Evolutionary conservation across 495 filamentous ascomycete species (phyloP).

Genomic region (Aspergillus incahuasiensis): DNA sequence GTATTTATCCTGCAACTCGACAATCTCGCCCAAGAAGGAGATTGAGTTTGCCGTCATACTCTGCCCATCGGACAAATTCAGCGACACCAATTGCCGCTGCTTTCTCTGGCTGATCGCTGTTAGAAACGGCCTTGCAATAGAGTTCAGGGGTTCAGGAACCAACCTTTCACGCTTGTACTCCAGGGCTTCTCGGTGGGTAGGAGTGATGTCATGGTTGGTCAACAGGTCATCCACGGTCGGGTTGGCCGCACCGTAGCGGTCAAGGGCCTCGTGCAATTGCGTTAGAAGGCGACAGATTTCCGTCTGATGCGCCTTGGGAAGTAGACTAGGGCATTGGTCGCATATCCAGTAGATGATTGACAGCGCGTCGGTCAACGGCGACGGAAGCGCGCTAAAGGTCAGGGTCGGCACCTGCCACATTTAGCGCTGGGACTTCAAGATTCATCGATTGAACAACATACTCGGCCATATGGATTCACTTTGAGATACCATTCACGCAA

Average conservation of each 20-base stretch:
- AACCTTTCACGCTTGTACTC: constrained; percentile 14
- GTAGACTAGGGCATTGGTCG: constrained; percentile 10
- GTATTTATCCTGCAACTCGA: not conserved
- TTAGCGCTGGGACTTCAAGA: not conserved
- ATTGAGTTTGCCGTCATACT: constrained; percentile 8
- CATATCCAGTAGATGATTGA: constrained; percentile 15
- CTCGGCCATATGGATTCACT: constrained; percentile 8
- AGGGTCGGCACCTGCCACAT: constrained; percentile 9
- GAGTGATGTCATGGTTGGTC: constrained; percentile 10
- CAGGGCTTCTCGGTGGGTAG: constrained; percentile 11
- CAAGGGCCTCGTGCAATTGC: constrained; percentile 10
- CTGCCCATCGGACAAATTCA: not conserved
- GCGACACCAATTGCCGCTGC: not conserved
- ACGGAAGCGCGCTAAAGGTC: constrained; percentile 3
- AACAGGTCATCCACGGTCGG: constrained; percentile 14
- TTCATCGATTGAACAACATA: not conserved
- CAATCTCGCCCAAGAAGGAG: not conserved
- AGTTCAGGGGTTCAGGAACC: constrained; percentile 2
- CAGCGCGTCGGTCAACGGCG: constrained; percentile 9
- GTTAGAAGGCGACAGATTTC: constrained; percentile 9
- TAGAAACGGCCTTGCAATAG: not conserved
- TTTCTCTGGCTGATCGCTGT: constrained; percentile 10
- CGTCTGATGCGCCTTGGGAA: constrained; percentile 5
- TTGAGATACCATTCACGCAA: constrained; percentile 12
- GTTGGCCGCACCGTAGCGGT: constrained; percentile 4